Conservation (phyloP, 352 stramenopile species). For the Phytophthora capsici region DNA sequence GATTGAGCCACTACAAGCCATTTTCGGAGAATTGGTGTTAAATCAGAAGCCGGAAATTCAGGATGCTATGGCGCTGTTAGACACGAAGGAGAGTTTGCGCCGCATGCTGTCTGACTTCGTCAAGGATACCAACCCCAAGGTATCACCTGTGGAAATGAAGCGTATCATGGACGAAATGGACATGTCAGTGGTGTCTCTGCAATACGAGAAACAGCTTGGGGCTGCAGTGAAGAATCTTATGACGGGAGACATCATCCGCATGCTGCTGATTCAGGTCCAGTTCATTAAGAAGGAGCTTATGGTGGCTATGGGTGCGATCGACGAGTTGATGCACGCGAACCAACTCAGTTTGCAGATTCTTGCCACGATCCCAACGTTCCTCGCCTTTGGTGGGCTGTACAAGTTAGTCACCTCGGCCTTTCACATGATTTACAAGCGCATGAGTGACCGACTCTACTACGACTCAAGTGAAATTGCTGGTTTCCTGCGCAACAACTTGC, state of each 20-base stretch:
- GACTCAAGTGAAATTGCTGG: constrained; percentile 76
- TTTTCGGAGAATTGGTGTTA: constrained; percentile 80
- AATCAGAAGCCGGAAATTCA: constrained; percentile 89
- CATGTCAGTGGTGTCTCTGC: constrained; percentile 78
- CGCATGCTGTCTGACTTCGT: constrained; percentile 86
- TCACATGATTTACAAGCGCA: constrained; percentile 77
- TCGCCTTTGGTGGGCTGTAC: constrained; percentile 80
- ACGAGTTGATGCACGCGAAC: constrained; percentile 89
- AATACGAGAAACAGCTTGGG: constrained; percentile 72
- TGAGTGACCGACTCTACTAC: constrained; percentile 82
- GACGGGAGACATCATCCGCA: constrained; percentile 86
- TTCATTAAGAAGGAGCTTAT: constrained; percentile 92
- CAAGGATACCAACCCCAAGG: constrained; percentile 70
- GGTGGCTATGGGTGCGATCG: constrained; percentile 87
- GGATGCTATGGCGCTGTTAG: constrained; percentile 71
- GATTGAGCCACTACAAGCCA: constrained; percentile 79
- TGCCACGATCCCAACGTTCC: constrained; percentile 84
- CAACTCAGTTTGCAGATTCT: constrained; percentile 89
- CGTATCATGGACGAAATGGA: constrained; percentile 70
- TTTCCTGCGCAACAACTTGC: constrained; percentile 80
- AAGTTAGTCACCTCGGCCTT: constrained; percentile 61
- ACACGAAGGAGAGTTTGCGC: constrained; percentile 83
- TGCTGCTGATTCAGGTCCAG: constrained; percentile 89
- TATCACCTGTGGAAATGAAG: constrained; percentile 47
- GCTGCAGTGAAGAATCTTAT: constrained; percentile 80